Conservation (phyloP, 2,329 filamentous ascomycete species). For the Pseudogymnoascus sp. region DNA sequence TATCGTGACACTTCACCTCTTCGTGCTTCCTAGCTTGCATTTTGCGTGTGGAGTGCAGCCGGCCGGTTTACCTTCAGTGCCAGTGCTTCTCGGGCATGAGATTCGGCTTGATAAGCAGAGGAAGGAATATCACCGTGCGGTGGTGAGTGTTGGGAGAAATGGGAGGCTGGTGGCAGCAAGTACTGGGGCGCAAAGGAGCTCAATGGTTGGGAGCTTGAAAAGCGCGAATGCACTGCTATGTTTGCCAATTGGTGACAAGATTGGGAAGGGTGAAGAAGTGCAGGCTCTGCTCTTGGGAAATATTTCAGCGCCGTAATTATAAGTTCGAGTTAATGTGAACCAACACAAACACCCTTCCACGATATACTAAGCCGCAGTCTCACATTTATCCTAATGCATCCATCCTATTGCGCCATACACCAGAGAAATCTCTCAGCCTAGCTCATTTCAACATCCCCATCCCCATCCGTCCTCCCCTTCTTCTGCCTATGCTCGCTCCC, state of each 20-base stretch:
- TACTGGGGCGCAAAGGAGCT: constrained; percentile 86
- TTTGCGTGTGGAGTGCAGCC: constrained; percentile 61
- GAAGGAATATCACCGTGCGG: constrained; percentile 83
- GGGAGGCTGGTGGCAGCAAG: constrained; percentile 66
- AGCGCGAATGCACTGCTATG: constrained; percentile 82
- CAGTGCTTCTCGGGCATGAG: constrained; percentile 63
- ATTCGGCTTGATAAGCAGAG: constrained; percentile 66
- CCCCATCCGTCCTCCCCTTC: constrained; percentile 12
- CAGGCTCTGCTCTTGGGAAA: constrained; percentile 72
- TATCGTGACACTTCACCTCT: constrained; percentile 86
- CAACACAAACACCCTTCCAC: background rate
- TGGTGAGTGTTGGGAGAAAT: constrained; percentile 57
- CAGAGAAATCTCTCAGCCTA: background rate
- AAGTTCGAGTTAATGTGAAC: constrained; percentile 12
- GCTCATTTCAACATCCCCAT: constrained; percentile 25
- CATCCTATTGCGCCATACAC: constrained; percentile 4
- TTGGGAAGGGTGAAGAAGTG: constrained; percentile 59
- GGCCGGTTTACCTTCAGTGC: constrained; percentile 61
- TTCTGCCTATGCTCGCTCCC: constrained; percentile 10
- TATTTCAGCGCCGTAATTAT: constrained; percentile 21
- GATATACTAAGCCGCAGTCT: background rate
- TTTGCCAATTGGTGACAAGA: constrained; percentile 43
- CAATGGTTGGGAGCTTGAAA: constrained; percentile 77
- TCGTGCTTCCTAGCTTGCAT: constrained; percentile 82
- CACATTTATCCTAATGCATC: constrained; percentile 3